Percentiles rank a stretch among this genome's conserved stretches.
Conservation (phyloP, 345 rosid genomes). For the Noccaea bulbosa region DNA sequence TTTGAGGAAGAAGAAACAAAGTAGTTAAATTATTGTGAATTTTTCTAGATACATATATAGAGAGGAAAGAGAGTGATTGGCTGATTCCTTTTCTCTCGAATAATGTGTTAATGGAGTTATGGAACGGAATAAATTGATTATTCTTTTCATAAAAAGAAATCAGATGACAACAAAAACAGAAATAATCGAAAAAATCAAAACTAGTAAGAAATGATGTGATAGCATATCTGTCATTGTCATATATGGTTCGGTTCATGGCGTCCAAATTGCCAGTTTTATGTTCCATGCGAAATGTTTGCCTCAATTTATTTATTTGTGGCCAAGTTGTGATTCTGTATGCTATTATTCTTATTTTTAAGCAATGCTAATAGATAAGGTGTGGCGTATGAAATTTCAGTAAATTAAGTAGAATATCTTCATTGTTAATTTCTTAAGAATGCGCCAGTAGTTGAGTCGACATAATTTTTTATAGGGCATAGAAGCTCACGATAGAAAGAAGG, state of each 20-base stretch:
- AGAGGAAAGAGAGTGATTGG: slow-evolving; percentile 25
- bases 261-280: slow-evolving; percentile 41
- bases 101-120: slow-evolving; percentile 40
- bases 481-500: slow-evolving; percentile 18
- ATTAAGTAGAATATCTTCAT: not conserved
- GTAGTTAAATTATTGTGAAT: not conserved
- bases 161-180: not conserved
- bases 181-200: slow-evolving; percentile 1
- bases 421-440: slow-evolving; percentile 12
- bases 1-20: slow-evolving; percentile 27
- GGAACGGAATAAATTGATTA: slow-evolving; percentile 29
- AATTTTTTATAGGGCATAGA: slow-evolving; percentile 16
- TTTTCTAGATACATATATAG: slow-evolving; percentile 16
- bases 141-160: not conserved
- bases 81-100: slow-evolving; percentile 41
- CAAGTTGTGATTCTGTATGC: slow-evolving; percentile 8
- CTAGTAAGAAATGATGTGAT: slow-evolving; percentile 8
- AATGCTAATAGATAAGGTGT: slow-evolving; percentile 12
- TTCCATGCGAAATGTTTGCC: slow-evolving; percentile 33
- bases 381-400: not conserved
- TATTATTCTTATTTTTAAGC: slow-evolving; percentile 5
- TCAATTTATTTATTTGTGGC: not conserved
- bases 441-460: slow-evolving; percentile 39
- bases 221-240: slow-evolving; percentile 43
- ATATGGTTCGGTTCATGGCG: slow-evolving; percentile 43